A percentile compares a stretch with the other conserved stretches of the same genome.
Evolutionary conservation across 2,329 filamentous ascomycete genomes (phyloP).

Genomic region (Fusarium concolor): DNA sequence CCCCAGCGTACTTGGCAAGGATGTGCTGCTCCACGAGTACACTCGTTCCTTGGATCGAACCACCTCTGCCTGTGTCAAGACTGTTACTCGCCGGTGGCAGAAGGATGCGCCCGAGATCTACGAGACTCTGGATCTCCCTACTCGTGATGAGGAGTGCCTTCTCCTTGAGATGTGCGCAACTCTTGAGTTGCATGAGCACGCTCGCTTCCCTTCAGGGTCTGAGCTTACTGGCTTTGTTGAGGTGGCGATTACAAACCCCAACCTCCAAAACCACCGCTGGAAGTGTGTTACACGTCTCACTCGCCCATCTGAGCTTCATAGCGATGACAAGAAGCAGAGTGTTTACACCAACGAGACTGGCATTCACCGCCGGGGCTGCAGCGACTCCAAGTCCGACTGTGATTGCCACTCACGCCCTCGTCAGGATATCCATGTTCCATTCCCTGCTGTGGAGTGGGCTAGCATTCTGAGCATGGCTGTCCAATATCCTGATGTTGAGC

Average conservation of each 20-base stretch:
- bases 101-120: constrained; percentile 67
- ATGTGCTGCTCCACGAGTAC: constrained; percentile 69
- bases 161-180: constrained; percentile 73
- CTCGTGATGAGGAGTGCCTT: constrained; percentile 64
- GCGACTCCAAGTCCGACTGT: constrained; percentile 59
- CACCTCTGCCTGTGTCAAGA: constrained; percentile 66
- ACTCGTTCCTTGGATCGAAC: constrained; percentile 65
- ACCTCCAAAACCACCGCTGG: constrained; percentile 68
- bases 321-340: constrained; percentile 56
- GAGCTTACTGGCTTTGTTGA: constrained; percentile 71
- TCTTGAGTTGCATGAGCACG: constrained; percentile 68
- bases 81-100: constrained; percentile 67
- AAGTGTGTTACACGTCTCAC: constrained; percentile 69
- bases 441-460: constrained; percentile 69
- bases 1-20: constrained; percentile 62
- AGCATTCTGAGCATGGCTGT: constrained; percentile 68
- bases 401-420: constrained; percentile 62
- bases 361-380: constrained; percentile 66
- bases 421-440: constrained; percentile 66
- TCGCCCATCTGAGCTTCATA: constrained; percentile 66
- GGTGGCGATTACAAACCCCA: constrained; percentile 66
- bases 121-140: constrained; percentile 61
- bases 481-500: constrained; percentile 60
- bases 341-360: constrained; percentile 64
- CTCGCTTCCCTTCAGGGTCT: constrained; percentile 68